Conservation (phyloP, 1,284 basidiomycete genomes). For the Pseudozyma hubeiensis region DNA sequence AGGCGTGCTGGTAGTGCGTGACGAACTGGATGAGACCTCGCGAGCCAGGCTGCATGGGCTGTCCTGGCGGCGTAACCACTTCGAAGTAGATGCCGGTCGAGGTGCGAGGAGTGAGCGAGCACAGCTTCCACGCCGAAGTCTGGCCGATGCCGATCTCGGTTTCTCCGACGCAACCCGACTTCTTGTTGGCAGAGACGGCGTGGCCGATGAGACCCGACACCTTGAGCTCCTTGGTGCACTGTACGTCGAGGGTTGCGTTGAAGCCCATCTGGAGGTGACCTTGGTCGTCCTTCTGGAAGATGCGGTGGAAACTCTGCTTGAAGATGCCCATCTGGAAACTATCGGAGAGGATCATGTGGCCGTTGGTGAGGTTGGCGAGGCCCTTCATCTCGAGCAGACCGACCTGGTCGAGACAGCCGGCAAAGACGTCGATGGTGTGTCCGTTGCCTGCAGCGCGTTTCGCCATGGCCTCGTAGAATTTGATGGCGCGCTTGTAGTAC, state of each 20-base stretch:
- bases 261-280: conserved; percentile 97
- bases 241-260: conserved; percentile 98
- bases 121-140: conserved; percentile 99
- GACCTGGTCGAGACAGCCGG: conserved; percentile 97
- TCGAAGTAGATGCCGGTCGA: conserved; percentile 97
- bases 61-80: conserved; percentile 97
- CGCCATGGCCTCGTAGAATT: conserved; percentile 97
- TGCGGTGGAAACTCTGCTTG: conserved; percentile 94
- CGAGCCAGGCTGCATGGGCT: conserved; percentile 88
- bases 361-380: conserved; percentile 93
- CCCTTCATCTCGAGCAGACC: conserved; percentile 98
- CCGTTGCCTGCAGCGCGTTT: conserved; percentile 94
- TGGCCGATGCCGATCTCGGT: conserved; percentile 99
- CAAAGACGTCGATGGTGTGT: conserved; percentile 93
- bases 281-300: conserved; percentile 93
- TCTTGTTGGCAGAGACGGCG: conserved; percentile 95
- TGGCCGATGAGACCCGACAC: conserved; percentile 98
- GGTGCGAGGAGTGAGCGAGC: conserved; percentile 87
- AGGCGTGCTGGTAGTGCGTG: conserved; percentile 97
- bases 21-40: conserved; percentile 98
- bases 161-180: conserved; percentile 95
- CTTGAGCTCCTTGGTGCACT: conserved; percentile 98
- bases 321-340: conserved; percentile 99
- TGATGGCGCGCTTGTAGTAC: conserved; percentile 95
- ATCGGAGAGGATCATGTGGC: conserved; percentile 94